Percentiles rank a stretch among this genome's conserved stretches.
These are phyloP conservation scores for Prunus salicina DNA, from an alignment of 306 rosid genomes.

Conservation along the genomic window DNA sequence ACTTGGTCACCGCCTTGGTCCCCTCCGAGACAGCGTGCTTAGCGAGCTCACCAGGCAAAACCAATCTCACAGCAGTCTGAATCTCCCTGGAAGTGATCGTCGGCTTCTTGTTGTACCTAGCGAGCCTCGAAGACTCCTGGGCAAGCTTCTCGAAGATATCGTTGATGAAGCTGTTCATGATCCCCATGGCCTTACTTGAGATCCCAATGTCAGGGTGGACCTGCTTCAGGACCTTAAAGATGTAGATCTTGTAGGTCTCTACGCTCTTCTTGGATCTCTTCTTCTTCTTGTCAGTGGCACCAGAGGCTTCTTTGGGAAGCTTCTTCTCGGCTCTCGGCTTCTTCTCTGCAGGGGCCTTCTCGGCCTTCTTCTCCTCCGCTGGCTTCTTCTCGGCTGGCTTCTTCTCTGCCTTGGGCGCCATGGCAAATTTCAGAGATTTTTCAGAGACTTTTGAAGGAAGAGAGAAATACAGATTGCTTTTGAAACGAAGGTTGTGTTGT, in stretches of 20 bases:
- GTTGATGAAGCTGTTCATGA: constrained; percentile 60
- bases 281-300: constrained; percentile 41
- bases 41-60: constrained; percentile 57
- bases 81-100: constrained; percentile 63
- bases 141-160: constrained; percentile 64
- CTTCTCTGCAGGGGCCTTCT: constrained; percentile 60
- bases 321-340: constrained; percentile 59
- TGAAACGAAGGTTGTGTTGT: not conserved
- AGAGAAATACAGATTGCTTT: not conserved
- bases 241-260: constrained; percentile 60
- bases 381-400: constrained; percentile 58
- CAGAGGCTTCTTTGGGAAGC: constrained; percentile 35
- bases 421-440: not conserved
- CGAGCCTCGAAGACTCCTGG: constrained; percentile 45
- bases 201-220: constrained; percentile 60
- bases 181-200: constrained; percentile 60
- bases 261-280: constrained; percentile 52
- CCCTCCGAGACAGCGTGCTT: constrained; percentile 72
- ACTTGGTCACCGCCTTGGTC: constrained; percentile 59
- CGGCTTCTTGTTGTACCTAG: constrained; percentile 60
- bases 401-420: constrained; percentile 49
- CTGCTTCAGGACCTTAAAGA: constrained; percentile 62
- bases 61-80: constrained; percentile 54
- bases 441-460: not conserved
- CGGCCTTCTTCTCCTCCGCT: constrained; percentile 43